A percentile compares a stretch with the other conserved stretches of the same genome.
phyloP scores from a whole-genome alignment of 441 rosid genomes.

The Populus hybrid region DNA sequence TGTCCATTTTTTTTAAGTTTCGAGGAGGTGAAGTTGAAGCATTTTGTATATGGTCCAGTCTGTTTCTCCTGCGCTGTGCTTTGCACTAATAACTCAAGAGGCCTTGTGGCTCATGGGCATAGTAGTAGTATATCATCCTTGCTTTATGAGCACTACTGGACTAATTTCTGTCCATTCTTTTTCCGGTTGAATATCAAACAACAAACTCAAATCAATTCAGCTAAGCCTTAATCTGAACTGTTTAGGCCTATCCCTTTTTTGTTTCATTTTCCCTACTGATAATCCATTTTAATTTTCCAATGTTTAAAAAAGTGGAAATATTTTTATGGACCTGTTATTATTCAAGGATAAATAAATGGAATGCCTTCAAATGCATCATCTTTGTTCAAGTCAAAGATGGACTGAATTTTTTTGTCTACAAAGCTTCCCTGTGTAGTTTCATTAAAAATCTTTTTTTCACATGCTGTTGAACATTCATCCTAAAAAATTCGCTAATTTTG shows the following conservation, averaged over 20 bases:
- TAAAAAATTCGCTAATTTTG: conserved; percentile 5
- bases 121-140: background rate
- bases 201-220: background rate
- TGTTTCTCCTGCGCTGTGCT: background rate
- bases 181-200: background rate
- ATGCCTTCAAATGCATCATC: background rate
- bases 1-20: background rate
- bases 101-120: background rate
- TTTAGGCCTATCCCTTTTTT: background rate
- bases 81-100: background rate
- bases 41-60: background rate
- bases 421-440: background rate
- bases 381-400: background rate
- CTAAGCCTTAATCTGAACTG: background rate
- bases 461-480: background rate
- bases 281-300: background rate
- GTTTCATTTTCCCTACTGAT: background rate
- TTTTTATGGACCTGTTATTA: background rate
- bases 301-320: background rate
- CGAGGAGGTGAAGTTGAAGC: background rate
- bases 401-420: background rate
- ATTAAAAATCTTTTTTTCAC: background rate
- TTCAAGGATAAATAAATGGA: background rate
- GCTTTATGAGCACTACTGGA: background rate
- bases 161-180: background rate